Evolutionary conservation across 352 stramenopile species (phyloP).

Genomic region (Phytophthora sojae): DNA sequence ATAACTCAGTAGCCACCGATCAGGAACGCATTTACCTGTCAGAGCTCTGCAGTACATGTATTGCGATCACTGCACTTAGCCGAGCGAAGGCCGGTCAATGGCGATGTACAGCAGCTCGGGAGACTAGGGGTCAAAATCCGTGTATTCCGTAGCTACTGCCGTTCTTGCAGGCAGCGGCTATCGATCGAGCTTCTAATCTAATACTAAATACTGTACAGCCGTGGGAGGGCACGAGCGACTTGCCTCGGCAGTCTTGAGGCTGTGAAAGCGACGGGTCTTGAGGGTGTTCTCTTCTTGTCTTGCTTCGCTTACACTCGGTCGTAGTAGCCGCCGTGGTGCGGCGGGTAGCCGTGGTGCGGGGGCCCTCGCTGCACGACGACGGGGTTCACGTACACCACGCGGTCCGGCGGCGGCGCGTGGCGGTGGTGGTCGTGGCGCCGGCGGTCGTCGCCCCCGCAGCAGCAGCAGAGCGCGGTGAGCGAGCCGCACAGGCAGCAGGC

Average conservation of each 20-base stretch:
- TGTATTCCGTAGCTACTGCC: not conserved
- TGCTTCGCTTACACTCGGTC: constrained; percentile 27
- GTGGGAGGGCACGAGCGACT: not conserved
- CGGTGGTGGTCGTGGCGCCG: constrained; percentile 19
- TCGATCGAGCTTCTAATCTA: not conserved
- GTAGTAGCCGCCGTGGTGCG: constrained; percentile 29
- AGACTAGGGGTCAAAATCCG: not conserved
- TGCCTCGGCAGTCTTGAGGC: too few species aligned
- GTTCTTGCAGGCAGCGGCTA: not conserved
- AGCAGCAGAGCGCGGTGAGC: constrained; percentile 39
- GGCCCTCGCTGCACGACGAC: constrained; percentile 39
- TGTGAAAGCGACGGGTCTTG: not conserved
- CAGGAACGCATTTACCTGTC: too few species aligned
- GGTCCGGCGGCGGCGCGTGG: constrained; percentile 20
- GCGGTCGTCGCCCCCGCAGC: constrained; percentile 29
- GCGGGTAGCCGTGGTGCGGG: constrained; percentile 23
- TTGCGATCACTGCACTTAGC: too few species aligned
- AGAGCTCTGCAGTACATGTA: too few species aligned
- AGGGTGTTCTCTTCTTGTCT: not conserved
- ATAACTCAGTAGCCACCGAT: too few species aligned
- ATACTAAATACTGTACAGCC: not conserved
- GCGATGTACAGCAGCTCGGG: not conserved
- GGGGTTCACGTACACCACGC: constrained; percentile 48
- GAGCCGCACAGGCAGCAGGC: constrained; percentile 43
- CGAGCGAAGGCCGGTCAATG: too few species aligned